Percentiles rank a stretch among this genome's conserved stretches.
phyloP scores from a whole-genome alignment of 371 early-diverging fungal species.

The Massospora cicadina region DNA sequence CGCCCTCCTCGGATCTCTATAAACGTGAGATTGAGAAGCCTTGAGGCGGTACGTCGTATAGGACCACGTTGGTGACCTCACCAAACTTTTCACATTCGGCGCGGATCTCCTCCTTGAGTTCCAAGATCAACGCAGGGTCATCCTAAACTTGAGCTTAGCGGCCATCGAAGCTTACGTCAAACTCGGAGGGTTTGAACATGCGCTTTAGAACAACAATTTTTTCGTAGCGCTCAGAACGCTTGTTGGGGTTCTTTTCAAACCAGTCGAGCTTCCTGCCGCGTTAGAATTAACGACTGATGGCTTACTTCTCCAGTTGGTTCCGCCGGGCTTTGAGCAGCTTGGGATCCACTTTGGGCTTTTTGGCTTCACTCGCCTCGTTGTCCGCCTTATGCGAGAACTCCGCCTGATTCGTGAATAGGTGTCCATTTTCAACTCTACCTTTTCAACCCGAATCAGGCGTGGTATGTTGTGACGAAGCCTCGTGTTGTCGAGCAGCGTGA shows the following conservation, averaged over 20 bases:
- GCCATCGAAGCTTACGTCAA: constrained; percentile 35
- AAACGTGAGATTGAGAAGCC: background rate
- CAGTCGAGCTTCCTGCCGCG: constrained; percentile 65
- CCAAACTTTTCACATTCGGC: constrained; percentile 85
- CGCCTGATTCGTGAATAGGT: constrained; percentile 22
- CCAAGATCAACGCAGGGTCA: constrained; percentile 70
- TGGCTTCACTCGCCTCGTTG: constrained; percentile 17
- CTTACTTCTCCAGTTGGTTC: constrained; percentile 53
- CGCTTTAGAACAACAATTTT: constrained; percentile 78
- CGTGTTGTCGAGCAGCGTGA: constrained; percentile 68
- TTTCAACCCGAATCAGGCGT: constrained; percentile 45
- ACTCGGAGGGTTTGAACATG: constrained; percentile 79
- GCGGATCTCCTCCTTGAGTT: constrained; percentile 83
- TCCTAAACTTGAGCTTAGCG: constrained; percentile 22
- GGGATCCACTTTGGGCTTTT: constrained; percentile 26
- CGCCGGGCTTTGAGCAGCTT: constrained; percentile 45
- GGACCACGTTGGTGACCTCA: constrained; percentile 73
- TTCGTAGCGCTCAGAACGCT: constrained; percentile 48
- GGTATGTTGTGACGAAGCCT: constrained; percentile 43
- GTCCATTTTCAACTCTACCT: constrained; percentile 20
- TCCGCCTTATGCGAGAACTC: constrained; percentile 35
- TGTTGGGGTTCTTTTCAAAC: constrained; percentile 61
- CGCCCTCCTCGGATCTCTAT: constrained; percentile 66
- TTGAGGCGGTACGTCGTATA: constrained; percentile 56
- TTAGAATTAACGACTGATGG: background rate